A percentile compares a stretch with the other conserved stretches of the same genome.
These are phyloP conservation scores for Jamesozyma spencerorum DNA, from an alignment of 805 yeast species.

Conservation along the genomic window DNA sequence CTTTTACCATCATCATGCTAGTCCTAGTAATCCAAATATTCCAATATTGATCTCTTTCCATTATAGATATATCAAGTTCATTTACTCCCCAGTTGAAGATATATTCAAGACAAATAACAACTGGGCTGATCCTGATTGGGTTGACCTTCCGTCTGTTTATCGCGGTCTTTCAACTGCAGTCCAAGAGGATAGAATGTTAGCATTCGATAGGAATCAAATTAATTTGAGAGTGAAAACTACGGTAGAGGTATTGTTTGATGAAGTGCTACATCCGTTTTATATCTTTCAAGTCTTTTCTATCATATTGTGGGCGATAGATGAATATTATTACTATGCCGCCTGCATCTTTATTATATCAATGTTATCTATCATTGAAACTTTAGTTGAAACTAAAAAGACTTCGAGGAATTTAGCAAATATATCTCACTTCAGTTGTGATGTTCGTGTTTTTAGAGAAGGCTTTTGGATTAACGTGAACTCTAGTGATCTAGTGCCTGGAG, in stretches of 20 bases:
- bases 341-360: constrained; percentile 86
- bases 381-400: constrained; percentile 76
- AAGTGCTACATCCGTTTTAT: constrained; percentile 90
- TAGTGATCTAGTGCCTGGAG: constrained; percentile 87
- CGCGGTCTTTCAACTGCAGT: constrained; percentile 62
- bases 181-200: constrained; percentile 57
- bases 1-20: constrained; percentile 16
- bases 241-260: constrained; percentile 62
- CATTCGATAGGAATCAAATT: constrained; percentile 72
- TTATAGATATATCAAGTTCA: constrained; percentile 74
- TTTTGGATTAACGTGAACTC: constrained; percentile 82
- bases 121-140: constrained; percentile 84
- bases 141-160: constrained; percentile 41
- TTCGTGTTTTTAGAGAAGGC: constrained; percentile 84
- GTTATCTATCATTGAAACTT: constrained; percentile 67
- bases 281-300: constrained; percentile 90
- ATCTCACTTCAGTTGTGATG: constrained; percentile 66
- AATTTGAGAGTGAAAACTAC: constrained; percentile 68
- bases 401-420: constrained; percentile 63
- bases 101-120: constrained; percentile 71
- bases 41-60: constrained; percentile 64
- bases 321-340: constrained; percentile 85
- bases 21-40: constrained; percentile 35
- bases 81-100: constrained; percentile 82
- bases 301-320: constrained; percentile 83